phyloP scores from a whole-genome alignment of 2,329 filamentous ascomycete species.

The Fusarium cicatricum region DNA sequence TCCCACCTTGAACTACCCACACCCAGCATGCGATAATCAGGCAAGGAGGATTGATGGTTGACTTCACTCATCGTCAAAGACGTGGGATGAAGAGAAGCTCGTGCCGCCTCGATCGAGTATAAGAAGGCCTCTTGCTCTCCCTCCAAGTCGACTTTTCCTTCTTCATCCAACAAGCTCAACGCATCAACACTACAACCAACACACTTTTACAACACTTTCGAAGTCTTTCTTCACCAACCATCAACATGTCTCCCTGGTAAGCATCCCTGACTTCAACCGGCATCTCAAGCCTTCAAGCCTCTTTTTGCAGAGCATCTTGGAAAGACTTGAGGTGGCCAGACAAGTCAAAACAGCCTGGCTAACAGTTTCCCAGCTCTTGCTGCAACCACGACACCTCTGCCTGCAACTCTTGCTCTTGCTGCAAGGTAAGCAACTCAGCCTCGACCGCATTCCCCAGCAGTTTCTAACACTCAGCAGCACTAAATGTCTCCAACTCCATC shows the following conservation, averaged over 20 bases:
- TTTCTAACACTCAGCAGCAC: slow-evolving; percentile 35
- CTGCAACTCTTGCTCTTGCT: slow-evolving; percentile 41
- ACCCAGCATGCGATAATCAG: slow-evolving; percentile 36
- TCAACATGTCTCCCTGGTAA: slow-evolving; percentile 45
- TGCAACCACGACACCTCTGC: slow-evolving; percentile 35
- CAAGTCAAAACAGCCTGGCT: background rate
- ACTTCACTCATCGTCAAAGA: slow-evolving; percentile 4
- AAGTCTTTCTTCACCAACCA: slow-evolving; percentile 38
- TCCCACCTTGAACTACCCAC: slow-evolving; percentile 28
- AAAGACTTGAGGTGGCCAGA: background rate
- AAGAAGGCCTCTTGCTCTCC: slow-evolving; percentile 36
- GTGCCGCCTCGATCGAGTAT: slow-evolving; percentile 30
- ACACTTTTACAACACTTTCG: slow-evolving; percentile 35
- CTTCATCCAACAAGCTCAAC: slow-evolving; percentile 38
- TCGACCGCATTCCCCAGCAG: rapidly evolving
- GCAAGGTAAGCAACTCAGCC: slow-evolving; percentile 29
- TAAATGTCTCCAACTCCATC: slow-evolving; percentile 35
- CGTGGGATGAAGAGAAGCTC: slow-evolving; percentile 19
- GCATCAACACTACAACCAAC: slow-evolving; percentile 27
- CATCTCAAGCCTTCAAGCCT: background rate
- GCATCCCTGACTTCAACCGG: background rate
- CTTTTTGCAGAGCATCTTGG: slow-evolving; percentile 3
- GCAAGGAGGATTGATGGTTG: slow-evolving; percentile 22
- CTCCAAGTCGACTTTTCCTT: slow-evolving; percentile 23
- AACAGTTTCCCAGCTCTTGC: slow-evolving; percentile 30